phyloP scores from a whole-genome alignment of 371 early-diverging fungal species.

The Mucor circinelloides region DNA sequence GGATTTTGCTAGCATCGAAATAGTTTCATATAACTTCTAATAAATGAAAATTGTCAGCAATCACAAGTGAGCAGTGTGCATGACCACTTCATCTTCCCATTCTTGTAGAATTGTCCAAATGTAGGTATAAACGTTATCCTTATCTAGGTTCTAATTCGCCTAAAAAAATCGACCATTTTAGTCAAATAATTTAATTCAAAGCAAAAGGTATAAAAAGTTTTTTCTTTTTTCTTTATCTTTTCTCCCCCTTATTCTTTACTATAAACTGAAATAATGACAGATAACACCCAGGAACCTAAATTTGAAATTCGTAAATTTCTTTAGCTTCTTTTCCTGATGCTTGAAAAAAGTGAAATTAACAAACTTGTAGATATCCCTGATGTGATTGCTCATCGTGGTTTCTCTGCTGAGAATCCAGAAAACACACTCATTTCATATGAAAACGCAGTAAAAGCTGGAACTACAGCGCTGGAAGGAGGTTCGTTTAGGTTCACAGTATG shows the following conservation, averaged over 20 bases:
- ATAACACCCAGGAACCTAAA: background rate
- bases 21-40: background rate
- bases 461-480: slow-evolving; percentile 68
- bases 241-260: background rate
- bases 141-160: background rate
- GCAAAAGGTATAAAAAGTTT: background rate
- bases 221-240: background rate
- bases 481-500: background rate
- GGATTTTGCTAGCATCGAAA: background rate
- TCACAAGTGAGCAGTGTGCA: background rate
- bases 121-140: background rate
- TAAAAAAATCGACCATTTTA: background rate
- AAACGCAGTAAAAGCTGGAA: slow-evolving; percentile 58
- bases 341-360: background rate
- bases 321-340: background rate
- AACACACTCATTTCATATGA: slow-evolving; percentile 63
- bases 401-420: slow-evolving; percentile 63
- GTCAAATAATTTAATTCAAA: background rate
- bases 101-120: background rate
- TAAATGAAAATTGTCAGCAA: background rate
- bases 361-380: slow-evolving; percentile 28
- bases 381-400: slow-evolving; percentile 59
- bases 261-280: background rate
- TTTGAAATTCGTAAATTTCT: slow-evolving; percentile 2
- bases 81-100: background rate